Conservation (phyloP, 306 rosid genomes). For the Lotus japonicus region DNA sequence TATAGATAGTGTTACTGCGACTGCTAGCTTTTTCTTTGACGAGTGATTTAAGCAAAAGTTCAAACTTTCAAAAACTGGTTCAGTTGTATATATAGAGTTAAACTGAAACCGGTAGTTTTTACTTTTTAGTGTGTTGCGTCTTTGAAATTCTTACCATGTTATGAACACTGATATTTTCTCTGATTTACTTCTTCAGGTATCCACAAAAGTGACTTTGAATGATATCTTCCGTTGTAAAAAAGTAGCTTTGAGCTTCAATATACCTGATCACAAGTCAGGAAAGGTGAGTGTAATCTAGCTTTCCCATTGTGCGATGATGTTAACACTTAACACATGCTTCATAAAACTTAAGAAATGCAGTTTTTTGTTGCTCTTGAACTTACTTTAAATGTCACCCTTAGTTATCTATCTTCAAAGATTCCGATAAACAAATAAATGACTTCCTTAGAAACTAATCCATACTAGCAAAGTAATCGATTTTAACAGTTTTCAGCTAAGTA, state of each 20-base stretch:
- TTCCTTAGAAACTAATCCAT: background rate
- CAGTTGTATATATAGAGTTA: background rate
- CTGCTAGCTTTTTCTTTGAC: background rate
- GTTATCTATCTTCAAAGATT: slow-evolving; percentile 1
- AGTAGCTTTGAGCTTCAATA: slow-evolving; percentile 68
- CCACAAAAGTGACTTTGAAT: slow-evolving; percentile 64
- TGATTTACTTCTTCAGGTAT: slow-evolving; percentile 42
- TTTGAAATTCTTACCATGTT: background rate
- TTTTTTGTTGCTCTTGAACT: slow-evolving; percentile 3
- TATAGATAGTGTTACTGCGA: slow-evolving; percentile 1
- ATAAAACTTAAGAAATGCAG: background rate
- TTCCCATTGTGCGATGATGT: background rate
- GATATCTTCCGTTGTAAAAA: slow-evolving; percentile 63
- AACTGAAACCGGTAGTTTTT: background rate
- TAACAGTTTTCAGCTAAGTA: background rate
- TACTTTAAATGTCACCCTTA: background rate
- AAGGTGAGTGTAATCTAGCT: slow-evolving; percentile 50
- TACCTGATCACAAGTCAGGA: slow-evolving; percentile 96
- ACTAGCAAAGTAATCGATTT: background rate
- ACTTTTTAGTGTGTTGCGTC: background rate
- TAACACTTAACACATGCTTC: slow-evolving; percentile 1
- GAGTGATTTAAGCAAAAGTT: background rate
- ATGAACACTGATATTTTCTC: background rate
- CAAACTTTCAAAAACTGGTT: background rate
- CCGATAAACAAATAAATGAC: background rate